Conservation (phyloP, 1,284 basidiomycete species). For the Xanthoconium separans region DNA sequence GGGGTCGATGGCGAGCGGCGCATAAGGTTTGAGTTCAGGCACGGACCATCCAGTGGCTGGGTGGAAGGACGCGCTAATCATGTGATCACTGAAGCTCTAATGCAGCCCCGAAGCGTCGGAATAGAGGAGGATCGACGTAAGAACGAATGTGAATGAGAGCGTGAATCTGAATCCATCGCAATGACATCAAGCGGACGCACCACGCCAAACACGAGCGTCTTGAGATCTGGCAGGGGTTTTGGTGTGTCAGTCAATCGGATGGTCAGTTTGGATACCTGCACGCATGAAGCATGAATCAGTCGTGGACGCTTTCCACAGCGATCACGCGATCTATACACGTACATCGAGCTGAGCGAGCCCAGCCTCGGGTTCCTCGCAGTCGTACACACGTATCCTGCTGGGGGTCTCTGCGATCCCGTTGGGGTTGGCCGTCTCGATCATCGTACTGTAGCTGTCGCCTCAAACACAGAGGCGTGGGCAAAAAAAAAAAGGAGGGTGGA, state of each 20-base stretch:
- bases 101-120: not conserved
- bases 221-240: constrained; percentile 37
- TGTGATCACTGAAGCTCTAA: constrained; percentile 71
- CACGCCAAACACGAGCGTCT: constrained; percentile 40
- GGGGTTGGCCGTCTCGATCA: not conserved
- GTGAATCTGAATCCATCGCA: too few species aligned
- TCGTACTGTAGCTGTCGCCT: constrained; percentile 7
- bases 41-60: constrained; percentile 71
- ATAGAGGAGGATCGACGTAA: not conserved
- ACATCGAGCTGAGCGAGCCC: constrained; percentile 20
- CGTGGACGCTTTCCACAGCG: not conserved
- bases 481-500: too few species aligned
- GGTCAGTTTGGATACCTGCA: constrained; percentile 43
- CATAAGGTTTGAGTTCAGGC: constrained; percentile 77
- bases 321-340: constrained; percentile 2
- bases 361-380: not conserved
- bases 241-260: constrained; percentile 36
- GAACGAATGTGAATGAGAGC: not conserved
- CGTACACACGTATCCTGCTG: not conserved
- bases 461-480: too few species aligned
- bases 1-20: constrained; percentile 72
- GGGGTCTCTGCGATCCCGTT: constrained; percentile 1
- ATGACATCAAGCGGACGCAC: constrained; percentile 18
- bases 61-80: constrained; percentile 69
- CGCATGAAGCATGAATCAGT: too few species aligned